phyloP scores from a whole-genome alignment of 768 basidiomycete genomes.

The Mrakia gelida region DNA sequence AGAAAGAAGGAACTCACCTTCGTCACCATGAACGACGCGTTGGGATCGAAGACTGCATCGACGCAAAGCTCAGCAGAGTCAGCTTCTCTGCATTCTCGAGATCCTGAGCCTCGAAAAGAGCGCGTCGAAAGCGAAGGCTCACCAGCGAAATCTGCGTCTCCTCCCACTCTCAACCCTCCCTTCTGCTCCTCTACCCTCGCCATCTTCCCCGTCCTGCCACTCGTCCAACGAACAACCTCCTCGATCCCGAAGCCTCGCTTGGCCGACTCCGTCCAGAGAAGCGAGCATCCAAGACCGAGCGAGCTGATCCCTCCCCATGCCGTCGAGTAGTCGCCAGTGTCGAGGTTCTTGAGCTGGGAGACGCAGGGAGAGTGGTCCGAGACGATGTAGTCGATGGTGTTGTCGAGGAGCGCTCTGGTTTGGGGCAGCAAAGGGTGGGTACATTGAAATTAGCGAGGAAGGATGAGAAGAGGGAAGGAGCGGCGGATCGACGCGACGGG shows the following conservation, averaged over 20 bases:
- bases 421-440: neutral
- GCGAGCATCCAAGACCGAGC: constrained; percentile 79
- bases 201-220: constrained; percentile 68
- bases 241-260: constrained; percentile 49
- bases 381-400: constrained; percentile 84
- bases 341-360: constrained; percentile 67
- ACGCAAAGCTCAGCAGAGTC: neutral
- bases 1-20: constrained; percentile 25
- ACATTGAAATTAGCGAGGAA: neutral
- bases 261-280: constrained; percentile 79
- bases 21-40: neutral
- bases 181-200: constrained; percentile 67
- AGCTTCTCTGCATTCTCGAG: constrained; percentile 11
- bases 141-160: constrained; percentile 75
- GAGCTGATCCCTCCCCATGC: constrained; percentile 75
- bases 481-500: neutral
- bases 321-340: constrained; percentile 70
- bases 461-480: neutral
- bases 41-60: neutral
- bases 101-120: too few species aligned
- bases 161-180: constrained; percentile 66
- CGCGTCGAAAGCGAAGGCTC: constrained; percentile 47
- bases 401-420: constrained; percentile 57
- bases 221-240: constrained; percentile 61
- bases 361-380: constrained; percentile 95